phyloP scores from a whole-genome alignment of 1,284 basidiomycete genomes.

The Ceratorhiza oryzae-sativae region DNA sequence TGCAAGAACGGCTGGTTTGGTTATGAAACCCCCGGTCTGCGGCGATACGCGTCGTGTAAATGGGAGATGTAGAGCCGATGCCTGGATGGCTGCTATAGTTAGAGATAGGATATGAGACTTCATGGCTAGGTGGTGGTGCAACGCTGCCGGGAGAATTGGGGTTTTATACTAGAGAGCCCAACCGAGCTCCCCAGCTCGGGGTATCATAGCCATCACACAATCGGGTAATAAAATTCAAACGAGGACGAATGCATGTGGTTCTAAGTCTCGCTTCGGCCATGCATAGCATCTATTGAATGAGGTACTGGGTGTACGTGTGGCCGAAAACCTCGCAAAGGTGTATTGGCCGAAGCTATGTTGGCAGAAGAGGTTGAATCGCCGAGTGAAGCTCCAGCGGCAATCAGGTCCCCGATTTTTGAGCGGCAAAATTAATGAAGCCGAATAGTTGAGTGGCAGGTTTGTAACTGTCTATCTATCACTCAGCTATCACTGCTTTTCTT shows the following conservation, averaged over 20 bases:
- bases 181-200: background rate
- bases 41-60: background rate
- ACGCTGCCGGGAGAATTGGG: background rate
- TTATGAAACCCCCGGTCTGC: background rate
- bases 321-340: background rate
- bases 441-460: no score
- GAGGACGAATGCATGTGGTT: no score
- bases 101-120: background rate
- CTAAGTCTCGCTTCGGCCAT: no score
- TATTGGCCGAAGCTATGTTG: background rate
- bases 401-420: background rate
- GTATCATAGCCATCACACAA: no score
- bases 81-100: background rate
- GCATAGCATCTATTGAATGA: background rate
- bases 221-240: no score
- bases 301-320: background rate
- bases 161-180: background rate
- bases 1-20: background rate
- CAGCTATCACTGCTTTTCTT: no score
- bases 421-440: background rate
- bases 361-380: background rate
- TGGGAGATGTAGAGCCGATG: slow-evolving; percentile 19
- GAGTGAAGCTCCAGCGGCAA: background rate
- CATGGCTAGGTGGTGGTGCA: background rate
- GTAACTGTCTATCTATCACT: no score